phyloP scores from a whole-genome alignment of 768 basidiomycete genomes.

The Trametes meyenii region DNA sequence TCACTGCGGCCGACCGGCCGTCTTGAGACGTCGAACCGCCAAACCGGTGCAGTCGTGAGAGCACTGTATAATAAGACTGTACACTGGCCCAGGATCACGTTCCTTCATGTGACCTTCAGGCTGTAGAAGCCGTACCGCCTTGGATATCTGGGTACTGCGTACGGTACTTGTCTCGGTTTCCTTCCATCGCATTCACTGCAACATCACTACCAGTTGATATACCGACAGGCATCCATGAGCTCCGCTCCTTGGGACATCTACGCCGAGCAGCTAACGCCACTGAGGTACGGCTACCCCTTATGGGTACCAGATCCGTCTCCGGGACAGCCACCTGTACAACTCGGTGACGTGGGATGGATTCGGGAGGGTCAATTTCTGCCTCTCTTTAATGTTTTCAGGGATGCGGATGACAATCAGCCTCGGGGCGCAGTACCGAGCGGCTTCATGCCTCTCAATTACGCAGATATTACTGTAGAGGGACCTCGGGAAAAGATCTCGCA shows the following conservation, averaged over 20 bases:
- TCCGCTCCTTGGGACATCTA: conserved; percentile 16
- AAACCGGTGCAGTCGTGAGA: no score
- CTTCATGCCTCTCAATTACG: conserved; percentile 2
- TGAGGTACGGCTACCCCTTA: conserved; percentile 15
- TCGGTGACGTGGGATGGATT: conserved; percentile 27
- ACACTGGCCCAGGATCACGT: no score
- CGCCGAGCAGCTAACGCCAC: conserved; percentile 3
- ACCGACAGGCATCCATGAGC: not conserved
- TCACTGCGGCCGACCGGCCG: no score
- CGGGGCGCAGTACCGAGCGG: not conserved
- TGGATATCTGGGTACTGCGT: no score
- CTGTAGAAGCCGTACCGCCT: no score
- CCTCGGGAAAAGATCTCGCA: not conserved
- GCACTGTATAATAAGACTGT: no score
- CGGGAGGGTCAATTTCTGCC: conserved; percentile 20
- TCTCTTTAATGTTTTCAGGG: conserved; percentile 21
- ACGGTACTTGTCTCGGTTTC: no score
- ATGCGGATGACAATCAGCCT: conserved; percentile 1
- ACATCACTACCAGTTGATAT: no score
- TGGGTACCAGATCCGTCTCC: conserved; percentile 22
- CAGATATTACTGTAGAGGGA: not conserved
- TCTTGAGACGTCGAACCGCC: no score
- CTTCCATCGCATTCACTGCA: no score
- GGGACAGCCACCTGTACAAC: conserved; percentile 3
- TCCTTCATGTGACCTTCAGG: no score